A percentile compares a stretch with the other conserved stretches of the same genome.
These are phyloP conservation scores for Populus tremula DNA, from an alignment of 345 rosid genomes.

Conservation along the genomic window DNA sequence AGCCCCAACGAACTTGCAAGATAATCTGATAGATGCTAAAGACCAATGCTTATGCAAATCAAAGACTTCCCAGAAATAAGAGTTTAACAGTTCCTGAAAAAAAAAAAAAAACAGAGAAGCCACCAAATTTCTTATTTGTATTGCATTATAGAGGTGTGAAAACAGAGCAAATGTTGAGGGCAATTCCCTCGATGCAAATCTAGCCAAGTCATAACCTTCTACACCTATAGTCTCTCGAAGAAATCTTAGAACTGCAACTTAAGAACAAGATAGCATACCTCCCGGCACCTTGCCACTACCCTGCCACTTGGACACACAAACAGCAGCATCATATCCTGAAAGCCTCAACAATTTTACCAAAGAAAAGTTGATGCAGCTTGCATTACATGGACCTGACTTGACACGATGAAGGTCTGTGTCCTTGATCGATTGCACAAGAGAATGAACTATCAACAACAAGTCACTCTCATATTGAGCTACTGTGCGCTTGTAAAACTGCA, in stretches of 20 bases:
- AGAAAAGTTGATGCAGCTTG: slow-evolving; percentile 72
- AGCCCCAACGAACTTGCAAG: neutral
- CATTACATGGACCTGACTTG: slow-evolving; percentile 64
- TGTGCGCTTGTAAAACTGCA: slow-evolving; percentile 58
- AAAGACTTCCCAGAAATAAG: neutral
- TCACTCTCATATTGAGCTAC: slow-evolving; percentile 59
- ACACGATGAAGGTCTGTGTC: slow-evolving; percentile 54
- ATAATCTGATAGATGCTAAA: neutral
- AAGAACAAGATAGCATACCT: slow-evolving; percentile 46
- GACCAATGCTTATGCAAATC: neutral
- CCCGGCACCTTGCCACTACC: slow-evolving; percentile 83
- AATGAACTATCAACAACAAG: slow-evolving; percentile 57
- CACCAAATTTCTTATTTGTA: neutral
- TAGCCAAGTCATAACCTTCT: neutral
- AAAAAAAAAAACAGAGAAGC: neutral
- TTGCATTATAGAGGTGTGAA: neutral
- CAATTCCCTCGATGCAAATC: neutral
- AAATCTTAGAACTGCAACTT: neutral
- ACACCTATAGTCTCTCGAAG: neutral
- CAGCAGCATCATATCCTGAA: slow-evolving; percentile 81
- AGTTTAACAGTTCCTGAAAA: neutral
- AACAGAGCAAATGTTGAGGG: neutral
- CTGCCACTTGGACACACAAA: slow-evolving; percentile 81
- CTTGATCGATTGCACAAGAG: slow-evolving; percentile 52
- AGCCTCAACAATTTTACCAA: slow-evolving; percentile 72